Base-by-base conservation (phyloP, 106 monocot species). In the Dendrobium officinale region DNA sequence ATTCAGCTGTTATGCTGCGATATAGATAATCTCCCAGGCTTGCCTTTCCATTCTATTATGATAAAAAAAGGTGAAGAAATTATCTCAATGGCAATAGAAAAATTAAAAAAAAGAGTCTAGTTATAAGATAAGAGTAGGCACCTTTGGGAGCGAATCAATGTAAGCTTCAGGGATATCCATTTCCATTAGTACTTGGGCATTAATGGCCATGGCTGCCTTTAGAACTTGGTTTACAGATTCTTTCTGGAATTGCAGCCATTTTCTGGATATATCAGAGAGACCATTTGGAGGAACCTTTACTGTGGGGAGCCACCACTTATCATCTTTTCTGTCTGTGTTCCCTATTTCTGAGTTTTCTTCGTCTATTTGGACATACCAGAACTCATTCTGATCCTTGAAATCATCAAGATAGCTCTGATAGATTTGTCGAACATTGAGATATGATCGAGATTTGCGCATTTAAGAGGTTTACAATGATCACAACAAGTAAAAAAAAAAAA, bases 321-420 rank as follows among this genome's bases (percentile, higher is more conserved):
- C 86, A 11, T 89, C 86, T 56, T 90, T 88, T 64, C 88, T 84
- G 43, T 84, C 78, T 1, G 81, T 1, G n/a, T 74, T 41, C 9
- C 81, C 85, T 54, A 83, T 88, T 47, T 92, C 86, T 8, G 77
- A 87, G 56, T 87, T 89, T 40, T 84, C 80, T 5, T 77, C 79
- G 55, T 90, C 84, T 66, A 48, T 86, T 6, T 83, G 82, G 40
- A 85, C 89, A 55, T 95, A 95, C 92, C 90, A 88, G 80, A 92
- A 95, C 86, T 95, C 94, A 58, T 89, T 88, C 42, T 89, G 85
- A 64, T 83, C 90, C 72, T 92, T 86, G 81, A 92, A 95, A 61
- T 90, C 90, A 74, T 95, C 92, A 6, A 95, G 90, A 78, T 78
- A 78, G 11, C 77, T 72, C 78, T 85, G n/a, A 58, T 27, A 44